Evolutionary conservation across 805 yeast genomes (phyloP).

Genomic region (Schwanniomyces yamadae): DNA sequence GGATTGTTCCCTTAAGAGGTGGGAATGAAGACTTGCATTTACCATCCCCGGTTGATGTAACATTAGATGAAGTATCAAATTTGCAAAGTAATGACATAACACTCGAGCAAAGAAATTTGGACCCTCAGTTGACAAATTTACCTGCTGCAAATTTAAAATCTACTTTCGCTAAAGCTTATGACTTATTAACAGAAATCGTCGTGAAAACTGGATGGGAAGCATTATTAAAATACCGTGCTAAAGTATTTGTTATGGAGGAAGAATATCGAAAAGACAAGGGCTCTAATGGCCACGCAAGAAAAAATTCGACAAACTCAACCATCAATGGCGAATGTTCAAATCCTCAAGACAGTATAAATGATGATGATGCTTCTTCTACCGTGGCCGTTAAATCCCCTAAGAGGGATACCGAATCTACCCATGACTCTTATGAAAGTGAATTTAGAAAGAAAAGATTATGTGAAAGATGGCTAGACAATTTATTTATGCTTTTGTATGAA

Average conservation of each 20-base stretch:
- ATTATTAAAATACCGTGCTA: slow-evolving; percentile 44
- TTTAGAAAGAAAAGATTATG: slow-evolving; percentile 65
- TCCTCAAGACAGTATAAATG: slow-evolving; percentile 6
- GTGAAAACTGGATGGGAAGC: slow-evolving; percentile 47
- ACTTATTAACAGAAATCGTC: slow-evolving; percentile 44
- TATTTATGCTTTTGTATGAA: slow-evolving; percentile 67
- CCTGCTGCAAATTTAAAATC: slow-evolving; percentile 68
- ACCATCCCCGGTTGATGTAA: slow-evolving; percentile 75
- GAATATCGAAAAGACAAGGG: slow-evolving; percentile 43
- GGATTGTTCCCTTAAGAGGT: slow-evolving; percentile 53
- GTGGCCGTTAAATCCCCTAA: slow-evolving; percentile 38
- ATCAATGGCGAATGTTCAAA: slow-evolving; percentile 9
- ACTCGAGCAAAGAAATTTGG: slow-evolving; percentile 63
- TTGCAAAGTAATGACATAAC: slow-evolving; percentile 65
- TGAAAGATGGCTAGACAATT: slow-evolving; percentile 72
- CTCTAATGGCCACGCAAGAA: slow-evolving; percentile 14
- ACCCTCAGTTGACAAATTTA: slow-evolving; percentile 57
- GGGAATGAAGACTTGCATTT: slow-evolving; percentile 60
- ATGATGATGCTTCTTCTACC: slow-evolving; percentile 35
- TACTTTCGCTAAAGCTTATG: slow-evolving; percentile 46
- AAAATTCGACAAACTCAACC: slow-evolving; percentile 13
- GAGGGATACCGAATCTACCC: slow-evolving; percentile 17
- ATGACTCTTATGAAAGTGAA: slow-evolving; percentile 31
- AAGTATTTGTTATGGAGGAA: slow-evolving; percentile 49
- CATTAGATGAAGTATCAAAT: slow-evolving; percentile 64